These are phyloP conservation scores for Nicotiana benthamiana DNA, from an alignment of 257 asterid species.

Conservation along the genomic window DNA sequence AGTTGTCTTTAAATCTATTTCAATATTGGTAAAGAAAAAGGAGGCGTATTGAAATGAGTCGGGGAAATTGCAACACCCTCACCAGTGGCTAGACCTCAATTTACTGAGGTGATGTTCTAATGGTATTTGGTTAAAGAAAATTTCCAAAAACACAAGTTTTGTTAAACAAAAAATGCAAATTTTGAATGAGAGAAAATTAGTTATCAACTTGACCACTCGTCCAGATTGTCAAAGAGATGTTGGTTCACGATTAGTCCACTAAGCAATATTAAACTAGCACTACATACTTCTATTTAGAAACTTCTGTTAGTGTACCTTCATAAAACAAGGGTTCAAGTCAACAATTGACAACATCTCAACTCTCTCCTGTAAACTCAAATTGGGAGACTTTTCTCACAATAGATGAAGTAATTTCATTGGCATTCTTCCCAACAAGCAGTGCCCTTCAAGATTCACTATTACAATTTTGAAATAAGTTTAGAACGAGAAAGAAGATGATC, in stretches of 20 bases:
- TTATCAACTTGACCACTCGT: not conserved
- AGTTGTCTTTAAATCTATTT: not conserved
- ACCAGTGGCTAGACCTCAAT: not conserved
- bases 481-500: constrained; percentile 11
- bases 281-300: constrained; percentile 4
- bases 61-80: not conserved
- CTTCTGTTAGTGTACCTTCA: constrained; percentile 46
- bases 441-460: constrained; percentile 64
- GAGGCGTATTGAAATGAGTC: not conserved
- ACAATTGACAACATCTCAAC: constrained; percentile 84
- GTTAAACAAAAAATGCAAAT: not conserved
- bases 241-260: not conserved
- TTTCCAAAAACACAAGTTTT: not conserved
- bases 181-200: not conserved
- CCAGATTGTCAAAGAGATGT: not conserved
- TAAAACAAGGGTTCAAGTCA: constrained; percentile 67
- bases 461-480: constrained; percentile 17
- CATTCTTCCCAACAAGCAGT: constrained; percentile 77
- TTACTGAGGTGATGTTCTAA: not conserved
- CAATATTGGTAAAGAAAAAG: not conserved
- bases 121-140: not conserved
- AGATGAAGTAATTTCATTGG: constrained; percentile 75
- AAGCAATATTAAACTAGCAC: not conserved
- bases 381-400: constrained; percentile 75
- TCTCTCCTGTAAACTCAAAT: constrained; percentile 66